Conservation (phyloP, 2,329 filamentous ascomycete species). For the Cytospora paraplurivora region DNA sequence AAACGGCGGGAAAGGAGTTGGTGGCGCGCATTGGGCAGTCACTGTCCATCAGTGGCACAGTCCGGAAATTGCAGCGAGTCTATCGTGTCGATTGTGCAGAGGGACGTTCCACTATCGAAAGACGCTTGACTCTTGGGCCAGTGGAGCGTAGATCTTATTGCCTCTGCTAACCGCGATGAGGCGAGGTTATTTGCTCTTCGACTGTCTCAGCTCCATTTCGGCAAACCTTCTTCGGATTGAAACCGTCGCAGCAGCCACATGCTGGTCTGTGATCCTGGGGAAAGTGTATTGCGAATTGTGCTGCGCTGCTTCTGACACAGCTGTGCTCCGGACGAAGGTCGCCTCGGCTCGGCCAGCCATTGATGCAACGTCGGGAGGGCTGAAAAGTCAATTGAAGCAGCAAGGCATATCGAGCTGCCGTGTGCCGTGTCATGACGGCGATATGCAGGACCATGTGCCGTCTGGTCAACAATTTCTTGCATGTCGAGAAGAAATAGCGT, state of each 20-base stretch:
- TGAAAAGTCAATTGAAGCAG: constrained; percentile 1
- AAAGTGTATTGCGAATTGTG: background rate
- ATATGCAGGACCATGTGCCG: constrained; percentile 12
- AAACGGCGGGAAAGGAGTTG: background rate
- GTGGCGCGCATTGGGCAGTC: constrained; percentile 11
- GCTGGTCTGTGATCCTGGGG: constrained; percentile 17
- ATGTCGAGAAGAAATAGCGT: constrained; percentile 6
- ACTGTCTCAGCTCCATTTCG: constrained; percentile 10
- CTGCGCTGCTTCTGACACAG: background rate
- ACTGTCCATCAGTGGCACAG: constrained; percentile 23
- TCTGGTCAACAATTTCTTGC: constrained; percentile 4
- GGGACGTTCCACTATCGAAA: background rate
- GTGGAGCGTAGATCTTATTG: constrained; percentile 7
- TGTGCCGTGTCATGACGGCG: constrained; percentile 13
- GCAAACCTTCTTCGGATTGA: constrained; percentile 15
- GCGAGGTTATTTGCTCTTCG: constrained; percentile 18
- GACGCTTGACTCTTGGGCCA: background rate
- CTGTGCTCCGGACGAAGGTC: background rate
- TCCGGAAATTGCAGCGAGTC: constrained; percentile 24
- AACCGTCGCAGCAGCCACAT: constrained; percentile 15
- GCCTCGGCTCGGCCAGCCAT: background rate
- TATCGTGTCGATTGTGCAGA: constrained; percentile 4
- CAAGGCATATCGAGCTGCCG: no score
- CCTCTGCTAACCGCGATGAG: constrained; percentile 3
- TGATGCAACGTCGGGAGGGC: constrained; percentile 6